Percentiles rank a stretch among this genome's conserved stretches.
Conservation (phyloP, 2,329 filamentous ascomycete species). For the Ophiostoma sp. region DNA sequence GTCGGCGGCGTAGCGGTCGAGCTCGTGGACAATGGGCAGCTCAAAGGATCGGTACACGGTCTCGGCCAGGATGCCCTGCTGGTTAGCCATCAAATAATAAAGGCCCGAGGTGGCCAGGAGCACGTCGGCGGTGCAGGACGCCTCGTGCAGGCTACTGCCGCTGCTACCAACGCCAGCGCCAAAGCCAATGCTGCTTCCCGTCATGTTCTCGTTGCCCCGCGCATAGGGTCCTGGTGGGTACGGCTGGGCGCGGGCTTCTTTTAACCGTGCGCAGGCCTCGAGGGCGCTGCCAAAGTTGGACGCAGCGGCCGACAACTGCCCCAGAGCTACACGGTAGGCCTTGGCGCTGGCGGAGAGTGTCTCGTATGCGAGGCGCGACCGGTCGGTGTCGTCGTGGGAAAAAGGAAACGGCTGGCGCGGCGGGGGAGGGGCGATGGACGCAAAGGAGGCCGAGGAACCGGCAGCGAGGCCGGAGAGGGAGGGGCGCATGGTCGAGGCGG, state of each 20-base stretch:
- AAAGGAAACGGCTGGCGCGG: constrained; percentile 47
- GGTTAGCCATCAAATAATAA: constrained; percentile 68
- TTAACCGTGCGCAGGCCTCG: constrained; percentile 67
- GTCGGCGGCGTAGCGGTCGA: constrained; percentile 63
- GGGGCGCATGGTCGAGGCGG: constrained; percentile 21
- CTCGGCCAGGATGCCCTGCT: constrained; percentile 69
- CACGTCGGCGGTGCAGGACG: constrained; percentile 62
- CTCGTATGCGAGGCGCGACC: constrained; percentile 62
- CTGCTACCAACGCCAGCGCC: constrained; percentile 50
- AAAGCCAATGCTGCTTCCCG: constrained; percentile 37
- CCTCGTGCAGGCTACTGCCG: constrained; percentile 33
- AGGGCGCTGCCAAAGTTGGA: constrained; percentile 65
- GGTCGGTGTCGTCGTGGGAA: constrained; percentile 62
- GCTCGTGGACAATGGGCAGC: constrained; percentile 67
- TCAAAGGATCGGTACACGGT: constrained; percentile 69
- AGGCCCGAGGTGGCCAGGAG: constrained; percentile 63
- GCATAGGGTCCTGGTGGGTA: constrained; percentile 41
- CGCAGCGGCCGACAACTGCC: constrained; percentile 60
- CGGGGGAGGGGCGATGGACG: not conserved
- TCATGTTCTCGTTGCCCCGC: constrained; percentile 44
- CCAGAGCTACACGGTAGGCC: constrained; percentile 62
- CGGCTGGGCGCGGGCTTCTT: constrained; percentile 63
- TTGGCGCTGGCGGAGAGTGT: constrained; percentile 64
- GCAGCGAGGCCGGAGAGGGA: constrained; percentile 14
- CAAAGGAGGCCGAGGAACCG: not conserved